Evolutionary conservation across 306 rosid genomes (phyloP).

Genomic region (Lablab purpureus): DNA sequence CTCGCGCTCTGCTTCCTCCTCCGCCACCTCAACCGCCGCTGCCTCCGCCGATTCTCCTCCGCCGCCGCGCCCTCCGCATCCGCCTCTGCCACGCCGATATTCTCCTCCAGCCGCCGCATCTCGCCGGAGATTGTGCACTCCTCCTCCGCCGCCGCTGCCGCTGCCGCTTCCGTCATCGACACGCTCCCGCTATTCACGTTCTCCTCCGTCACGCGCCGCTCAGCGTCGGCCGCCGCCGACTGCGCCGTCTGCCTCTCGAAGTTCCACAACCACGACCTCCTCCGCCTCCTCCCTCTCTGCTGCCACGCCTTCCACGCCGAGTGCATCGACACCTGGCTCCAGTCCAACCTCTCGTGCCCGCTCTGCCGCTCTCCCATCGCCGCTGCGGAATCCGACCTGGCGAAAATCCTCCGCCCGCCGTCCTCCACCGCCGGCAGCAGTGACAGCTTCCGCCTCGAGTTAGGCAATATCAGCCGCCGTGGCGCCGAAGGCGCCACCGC

Average conservation of each 20-base stretch:
- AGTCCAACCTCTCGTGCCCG: constrained; percentile 74
- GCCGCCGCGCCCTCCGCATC: constrained; percentile 16
- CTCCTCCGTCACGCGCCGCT: constrained; percentile 63
- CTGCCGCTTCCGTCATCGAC: constrained; percentile 39
- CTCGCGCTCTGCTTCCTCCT: constrained; percentile 66
- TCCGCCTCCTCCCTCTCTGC: constrained; percentile 77
- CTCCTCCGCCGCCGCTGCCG: neutral
- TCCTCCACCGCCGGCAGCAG: constrained; percentile 17
- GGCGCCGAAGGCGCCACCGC: neutral
- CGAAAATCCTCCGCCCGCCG: constrained; percentile 49
- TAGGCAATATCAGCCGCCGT: constrained; percentile 70
- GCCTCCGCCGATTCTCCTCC: constrained; percentile 60
- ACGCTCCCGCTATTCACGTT: constrained; percentile 69
- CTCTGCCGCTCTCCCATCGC: constrained; percentile 71
- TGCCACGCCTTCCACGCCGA: constrained; percentile 76
- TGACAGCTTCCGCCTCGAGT: constrained; percentile 67
- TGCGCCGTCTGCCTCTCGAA: constrained; percentile 85
- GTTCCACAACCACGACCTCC: constrained; percentile 63
- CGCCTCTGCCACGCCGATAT: neutral
- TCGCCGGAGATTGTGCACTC: constrained; percentile 55
- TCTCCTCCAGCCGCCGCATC: constrained; percentile 52
- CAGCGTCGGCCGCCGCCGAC: constrained; percentile 55
- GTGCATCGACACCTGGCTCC: constrained; percentile 83
- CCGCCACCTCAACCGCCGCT: constrained; percentile 71
- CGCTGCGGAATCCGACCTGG: constrained; percentile 62